Evolutionary conservation across 768 basidiomycete species (phyloP).

Genomic region (Kwoniella mangroviensis): DNA sequence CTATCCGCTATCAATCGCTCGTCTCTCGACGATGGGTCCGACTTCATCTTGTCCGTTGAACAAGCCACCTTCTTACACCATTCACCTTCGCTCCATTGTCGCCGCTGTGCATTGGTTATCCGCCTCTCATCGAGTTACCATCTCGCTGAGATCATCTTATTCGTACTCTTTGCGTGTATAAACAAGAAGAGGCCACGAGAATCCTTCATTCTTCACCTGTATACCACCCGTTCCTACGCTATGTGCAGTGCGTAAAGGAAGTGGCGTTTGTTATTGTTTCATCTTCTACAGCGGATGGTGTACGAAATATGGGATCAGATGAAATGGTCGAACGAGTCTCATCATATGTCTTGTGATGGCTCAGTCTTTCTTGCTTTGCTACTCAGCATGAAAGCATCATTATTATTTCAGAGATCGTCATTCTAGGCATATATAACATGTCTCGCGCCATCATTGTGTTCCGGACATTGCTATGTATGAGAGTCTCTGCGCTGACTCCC

Average conservation of each 20-base stretch:
- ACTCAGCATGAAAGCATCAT: background rate
- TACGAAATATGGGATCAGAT: background rate
- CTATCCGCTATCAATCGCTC: background rate
- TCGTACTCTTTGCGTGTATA: too few relatives aligned
- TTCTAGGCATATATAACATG: background rate
- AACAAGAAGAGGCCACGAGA: too few relatives aligned
- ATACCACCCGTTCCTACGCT: background rate
- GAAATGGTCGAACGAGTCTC: background rate
- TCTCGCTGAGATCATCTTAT: too few relatives aligned
- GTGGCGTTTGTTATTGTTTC: constrained; percentile 14
- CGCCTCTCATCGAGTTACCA: too few relatives aligned
- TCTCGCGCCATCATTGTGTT: background rate
- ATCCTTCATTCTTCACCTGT: background rate
- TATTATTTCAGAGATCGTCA: background rate
- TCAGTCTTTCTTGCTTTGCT: background rate
- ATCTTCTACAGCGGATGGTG: background rate
- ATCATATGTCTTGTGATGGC: background rate
- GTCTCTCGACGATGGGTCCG: background rate
- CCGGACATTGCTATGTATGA: background rate
- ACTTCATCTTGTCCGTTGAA: background rate
- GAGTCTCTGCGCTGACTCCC: constrained; percentile 1
- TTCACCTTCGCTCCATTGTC: background rate
- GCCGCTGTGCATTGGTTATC: too few relatives aligned
- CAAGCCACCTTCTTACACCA: constrained; percentile 12
- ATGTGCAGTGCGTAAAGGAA: background rate